phyloP scores from a whole-genome alignment of 192 early-diverging fungal genomes.

The Entomortierella beljakovae region DNA sequence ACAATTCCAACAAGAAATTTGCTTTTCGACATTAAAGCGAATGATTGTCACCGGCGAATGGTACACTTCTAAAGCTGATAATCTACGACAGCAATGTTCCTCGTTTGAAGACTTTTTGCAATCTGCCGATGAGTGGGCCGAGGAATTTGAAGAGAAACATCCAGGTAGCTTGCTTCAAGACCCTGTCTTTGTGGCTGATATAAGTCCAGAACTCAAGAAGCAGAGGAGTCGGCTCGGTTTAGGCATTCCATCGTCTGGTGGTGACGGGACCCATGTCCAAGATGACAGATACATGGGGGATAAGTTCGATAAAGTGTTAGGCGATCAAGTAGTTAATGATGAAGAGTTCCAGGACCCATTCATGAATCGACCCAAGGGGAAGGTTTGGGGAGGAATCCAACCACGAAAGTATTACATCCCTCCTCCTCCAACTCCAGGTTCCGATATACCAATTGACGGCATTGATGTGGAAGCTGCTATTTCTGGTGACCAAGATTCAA shows the following conservation, averaged over 20 bases:
- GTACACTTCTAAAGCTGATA: constrained; percentile 58
- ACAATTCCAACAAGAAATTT: constrained; percentile 65
- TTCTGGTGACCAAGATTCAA: neutral
- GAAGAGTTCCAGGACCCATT: constrained; percentile 22
- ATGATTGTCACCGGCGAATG: constrained; percentile 63
- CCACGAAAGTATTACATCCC: constrained; percentile 23
- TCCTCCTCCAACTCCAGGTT: constrained; percentile 3
- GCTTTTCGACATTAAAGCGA: constrained; percentile 55
- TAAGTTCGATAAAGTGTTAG: neutral
- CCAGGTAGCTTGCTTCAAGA: constrained; percentile 29
- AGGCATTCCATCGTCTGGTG: too few relatives aligned
- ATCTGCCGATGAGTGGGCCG: constrained; percentile 38
- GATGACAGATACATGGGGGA: neutral
- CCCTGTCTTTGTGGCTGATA: constrained; percentile 29
- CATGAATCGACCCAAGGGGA: constrained; percentile 32
- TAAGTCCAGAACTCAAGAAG: neutral
- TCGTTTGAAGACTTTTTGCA: constrained; percentile 36
- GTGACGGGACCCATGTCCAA: neutral
- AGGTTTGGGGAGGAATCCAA: constrained; percentile 35
- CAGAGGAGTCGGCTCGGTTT: neutral
- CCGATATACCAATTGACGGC: constrained; percentile 12
- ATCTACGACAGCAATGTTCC: constrained; percentile 58
- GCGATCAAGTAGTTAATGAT: constrained; percentile 14
- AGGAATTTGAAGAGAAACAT: constrained; percentile 36
- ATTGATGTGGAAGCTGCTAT: constrained; percentile 13